Percentiles rank a stretch among this genome's conserved stretches.
Conservation (phyloP, 2,329 filamentous ascomycete species). For the Chaetothyriales sp. region DNA sequence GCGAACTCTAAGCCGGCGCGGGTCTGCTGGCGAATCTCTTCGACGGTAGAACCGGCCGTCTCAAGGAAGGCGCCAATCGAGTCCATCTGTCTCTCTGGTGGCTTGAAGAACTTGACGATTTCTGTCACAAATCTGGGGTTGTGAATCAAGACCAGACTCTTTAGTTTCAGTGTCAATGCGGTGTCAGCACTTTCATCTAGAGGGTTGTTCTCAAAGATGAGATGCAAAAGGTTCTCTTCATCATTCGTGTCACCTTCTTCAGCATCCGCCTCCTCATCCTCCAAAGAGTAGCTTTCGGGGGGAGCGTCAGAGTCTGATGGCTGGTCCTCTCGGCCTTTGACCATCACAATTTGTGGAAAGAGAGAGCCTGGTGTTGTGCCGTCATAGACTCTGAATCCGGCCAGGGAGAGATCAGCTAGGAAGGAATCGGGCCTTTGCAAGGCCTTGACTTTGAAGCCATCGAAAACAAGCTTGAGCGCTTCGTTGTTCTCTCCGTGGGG, state of each 20-base stretch:
- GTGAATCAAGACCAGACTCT: conserved; percentile 93
- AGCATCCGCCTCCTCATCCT: conserved; percentile 32
- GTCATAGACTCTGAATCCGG: conserved; percentile 85
- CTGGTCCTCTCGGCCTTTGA: conserved; percentile 65
- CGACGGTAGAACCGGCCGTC: conserved; percentile 84
- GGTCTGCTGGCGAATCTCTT: conserved; percentile 88
- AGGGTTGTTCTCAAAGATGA: conserved; percentile 89
- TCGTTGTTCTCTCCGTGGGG: conserved; percentile 65
- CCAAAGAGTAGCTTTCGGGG: conserved; percentile 20
- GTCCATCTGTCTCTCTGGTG: conserved; percentile 94
- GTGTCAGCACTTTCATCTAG: conserved; percentile 85
- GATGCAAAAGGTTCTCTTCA: conserved; percentile 70
- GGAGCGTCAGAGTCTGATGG: conserved; percentile 13
- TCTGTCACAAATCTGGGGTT: conserved; percentile 88
- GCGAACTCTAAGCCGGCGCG: conserved; percentile 92
- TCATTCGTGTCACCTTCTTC: conserved; percentile 26
- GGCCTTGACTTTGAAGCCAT: conserved; percentile 81
- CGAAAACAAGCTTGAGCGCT: conserved; percentile 81
- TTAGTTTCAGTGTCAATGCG: conserved; percentile 76
- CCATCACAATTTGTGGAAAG: conserved; percentile 86
- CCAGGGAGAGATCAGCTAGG: conserved; percentile 74
- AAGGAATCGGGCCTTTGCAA: conserved; percentile 83
- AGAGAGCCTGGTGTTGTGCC: conserved; percentile 83
- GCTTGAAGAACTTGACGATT: conserved; percentile 87
- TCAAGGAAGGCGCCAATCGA: conserved; percentile 94